A percentile compares a stretch with the other conserved stretches of the same genome.
These are phyloP conservation scores for Coniochaeta sp. DNA, from an alignment of 2,329 filamentous ascomycete genomes.

Conservation along the genomic window DNA sequence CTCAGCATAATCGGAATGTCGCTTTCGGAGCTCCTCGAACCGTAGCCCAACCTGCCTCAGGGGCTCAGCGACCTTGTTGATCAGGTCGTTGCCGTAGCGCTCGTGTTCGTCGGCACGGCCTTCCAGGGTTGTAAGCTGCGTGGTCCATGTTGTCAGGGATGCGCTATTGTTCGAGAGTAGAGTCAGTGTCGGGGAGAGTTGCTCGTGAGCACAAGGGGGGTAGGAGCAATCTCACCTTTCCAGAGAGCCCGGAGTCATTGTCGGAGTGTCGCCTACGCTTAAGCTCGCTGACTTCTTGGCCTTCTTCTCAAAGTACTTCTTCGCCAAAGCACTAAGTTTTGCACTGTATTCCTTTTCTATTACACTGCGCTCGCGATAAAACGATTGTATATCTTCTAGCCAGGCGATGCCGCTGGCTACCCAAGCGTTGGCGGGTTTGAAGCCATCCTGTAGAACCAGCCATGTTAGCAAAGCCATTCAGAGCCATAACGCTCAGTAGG, in stretches of 20 bases:
- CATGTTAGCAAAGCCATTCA: conserved; percentile 3
- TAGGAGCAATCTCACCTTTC: conserved; percentile 54
- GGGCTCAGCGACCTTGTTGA: conserved; percentile 78
- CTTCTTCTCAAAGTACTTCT: conserved; percentile 96
- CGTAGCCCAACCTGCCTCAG: conserved; percentile 65
- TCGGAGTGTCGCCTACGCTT: conserved; percentile 88
- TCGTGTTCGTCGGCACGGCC: conserved; percentile 84
- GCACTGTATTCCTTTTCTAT: conserved; percentile 97
- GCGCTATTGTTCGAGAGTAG: conserved; percentile 45
- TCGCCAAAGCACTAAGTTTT: conserved; percentile 79
- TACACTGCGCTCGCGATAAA: conserved; percentile 87
- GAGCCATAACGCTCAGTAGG: not conserved
- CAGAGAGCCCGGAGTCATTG: conserved; percentile 88
- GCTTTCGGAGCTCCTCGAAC: conserved; percentile 89
- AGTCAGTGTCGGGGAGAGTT: not conserved
- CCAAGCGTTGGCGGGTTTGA: conserved; percentile 92
- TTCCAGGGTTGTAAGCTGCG: conserved; percentile 86
- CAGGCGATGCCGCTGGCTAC: conserved; percentile 82
- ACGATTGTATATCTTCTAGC: conserved; percentile 95
- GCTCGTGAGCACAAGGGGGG: not conserved
- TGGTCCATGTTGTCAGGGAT: conserved; percentile 94
- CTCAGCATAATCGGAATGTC: conserved; percentile 78
- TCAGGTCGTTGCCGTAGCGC: conserved; percentile 68
- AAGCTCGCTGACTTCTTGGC: conserved; percentile 78
- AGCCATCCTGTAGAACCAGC: conserved; percentile 65